These are phyloP conservation scores for Umbelopsis sp. DNA, from an alignment of 192 early-diverging fungal genomes.

Conservation along the genomic window DNA sequence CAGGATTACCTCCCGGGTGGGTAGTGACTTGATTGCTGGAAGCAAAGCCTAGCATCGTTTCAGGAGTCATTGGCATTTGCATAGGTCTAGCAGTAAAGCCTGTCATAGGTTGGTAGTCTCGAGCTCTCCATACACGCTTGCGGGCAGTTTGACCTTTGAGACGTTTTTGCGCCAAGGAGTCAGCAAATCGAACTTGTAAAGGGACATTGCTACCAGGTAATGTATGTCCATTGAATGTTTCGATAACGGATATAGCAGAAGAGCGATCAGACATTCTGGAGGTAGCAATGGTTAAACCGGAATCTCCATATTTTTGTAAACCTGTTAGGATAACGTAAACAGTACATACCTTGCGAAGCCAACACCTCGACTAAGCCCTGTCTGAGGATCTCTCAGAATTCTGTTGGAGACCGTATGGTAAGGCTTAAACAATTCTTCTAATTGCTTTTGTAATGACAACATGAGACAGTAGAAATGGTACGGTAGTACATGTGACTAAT, in stretches of 20 bases:
- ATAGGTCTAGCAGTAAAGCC: conserved; percentile 19
- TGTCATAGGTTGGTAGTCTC: conserved; percentile 43
- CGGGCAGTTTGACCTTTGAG: conserved; percentile 66
- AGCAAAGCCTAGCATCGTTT: conserved; percentile 48
- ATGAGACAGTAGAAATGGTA: background rate
- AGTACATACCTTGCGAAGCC: conserved; percentile 68
- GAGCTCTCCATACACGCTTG: conserved; percentile 40
- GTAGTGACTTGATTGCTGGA: conserved; percentile 16
- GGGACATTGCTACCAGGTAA: conserved; percentile 64
- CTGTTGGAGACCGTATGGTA: conserved; percentile 68
- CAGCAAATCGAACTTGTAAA: conserved; percentile 78
- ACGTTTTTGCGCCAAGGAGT: conserved; percentile 77
- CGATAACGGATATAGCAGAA: conserved; percentile 66
- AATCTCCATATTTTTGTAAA: background rate
- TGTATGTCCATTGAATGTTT: conserved; percentile 60
- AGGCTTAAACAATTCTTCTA: conserved; percentile 68
- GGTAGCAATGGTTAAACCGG: background rate
- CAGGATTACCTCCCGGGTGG: background rate
- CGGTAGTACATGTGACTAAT: background rate
- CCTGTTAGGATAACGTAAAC: background rate
- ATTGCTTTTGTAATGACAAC: conserved; percentile 32
- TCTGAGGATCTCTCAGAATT: conserved; percentile 71
- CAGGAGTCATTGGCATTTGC: conserved; percentile 48
- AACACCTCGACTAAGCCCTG: conserved; percentile 70
- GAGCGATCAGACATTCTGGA: conserved; percentile 70